These are phyloP conservation scores for Fusarium haematococcum DNA, from an alignment of 2,329 filamentous ascomycete species.

Conservation along the genomic window DNA sequence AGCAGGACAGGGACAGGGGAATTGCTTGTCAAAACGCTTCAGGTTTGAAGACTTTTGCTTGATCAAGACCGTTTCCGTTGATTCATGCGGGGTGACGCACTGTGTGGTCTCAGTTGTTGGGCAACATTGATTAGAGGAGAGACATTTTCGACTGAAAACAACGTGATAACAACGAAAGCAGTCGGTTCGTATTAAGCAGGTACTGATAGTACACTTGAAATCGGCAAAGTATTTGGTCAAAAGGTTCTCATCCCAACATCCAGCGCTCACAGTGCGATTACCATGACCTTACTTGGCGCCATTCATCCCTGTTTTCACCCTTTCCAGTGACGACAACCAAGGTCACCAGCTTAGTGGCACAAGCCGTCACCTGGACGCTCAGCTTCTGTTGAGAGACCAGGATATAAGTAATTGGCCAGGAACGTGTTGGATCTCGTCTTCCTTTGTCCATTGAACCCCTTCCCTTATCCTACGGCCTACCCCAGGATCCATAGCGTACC, in stretches of 20 bases:
- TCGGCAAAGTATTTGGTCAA: not conserved
- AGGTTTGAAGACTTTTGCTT: not conserved
- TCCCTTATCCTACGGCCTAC: not conserved
- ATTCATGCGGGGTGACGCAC: slow-evolving; percentile 45
- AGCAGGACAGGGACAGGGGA: slow-evolving; percentile 2
- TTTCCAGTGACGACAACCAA: slow-evolving; percentile 41
- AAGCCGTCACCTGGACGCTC: slow-evolving; percentile 40
- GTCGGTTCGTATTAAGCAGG: slow-evolving; percentile 28
- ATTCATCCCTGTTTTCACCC: slow-evolving; percentile 44
- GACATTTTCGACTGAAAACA: not conserved
- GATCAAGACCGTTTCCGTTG: slow-evolving; percentile 38
- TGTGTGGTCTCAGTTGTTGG: slow-evolving; percentile 23
- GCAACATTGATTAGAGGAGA: not conserved
- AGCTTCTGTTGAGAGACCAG: slow-evolving; percentile 14
- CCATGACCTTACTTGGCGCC: slow-evolving; percentile 36
- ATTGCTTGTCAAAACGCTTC: not conserved
- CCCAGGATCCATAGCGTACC: slow-evolving; percentile 16
- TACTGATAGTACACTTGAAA: not conserved
- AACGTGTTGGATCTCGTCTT: not conserved
- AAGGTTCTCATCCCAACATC: not conserved
- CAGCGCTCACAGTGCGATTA: not conserved
- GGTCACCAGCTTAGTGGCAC: slow-evolving; percentile 41
- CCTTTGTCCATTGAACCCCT: not conserved
- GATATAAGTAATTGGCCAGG: slow-evolving; percentile 28
- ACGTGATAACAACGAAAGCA: slow-evolving; percentile 23